A percentile compares a stretch with the other conserved stretches of the same genome.
Conservation (phyloP, 2,329 filamentous ascomycete genomes). For the Niveomyces coronatus region DNA sequence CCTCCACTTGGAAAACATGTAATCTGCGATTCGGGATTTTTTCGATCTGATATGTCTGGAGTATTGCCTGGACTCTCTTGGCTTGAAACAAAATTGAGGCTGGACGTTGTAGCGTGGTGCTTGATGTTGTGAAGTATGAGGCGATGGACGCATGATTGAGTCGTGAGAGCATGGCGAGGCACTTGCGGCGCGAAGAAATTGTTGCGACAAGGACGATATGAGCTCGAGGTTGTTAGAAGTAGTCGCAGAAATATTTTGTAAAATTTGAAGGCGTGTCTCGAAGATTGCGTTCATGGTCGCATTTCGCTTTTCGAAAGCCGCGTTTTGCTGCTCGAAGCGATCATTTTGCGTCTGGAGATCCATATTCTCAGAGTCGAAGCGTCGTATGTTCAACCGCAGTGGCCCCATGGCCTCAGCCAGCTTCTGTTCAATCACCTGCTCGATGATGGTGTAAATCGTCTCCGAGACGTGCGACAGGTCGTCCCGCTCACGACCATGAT, state of each 20-base stretch:
- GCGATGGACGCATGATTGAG: too few species aligned
- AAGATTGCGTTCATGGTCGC: too few species aligned
- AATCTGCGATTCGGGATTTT: background rate
- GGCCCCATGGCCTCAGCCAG: constrained; percentile 22
- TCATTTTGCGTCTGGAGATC: constrained; percentile 18
- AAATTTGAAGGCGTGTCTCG: constrained; percentile 11
- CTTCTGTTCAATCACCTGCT: constrained; percentile 22
- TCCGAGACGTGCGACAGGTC: constrained; percentile 11
- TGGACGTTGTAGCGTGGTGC: background rate
- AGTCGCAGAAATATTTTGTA: constrained; percentile 13
- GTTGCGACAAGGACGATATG: background rate
- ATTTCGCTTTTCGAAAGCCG: too few species aligned
- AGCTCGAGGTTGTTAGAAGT: background rate
- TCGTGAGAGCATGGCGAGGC: background rate
- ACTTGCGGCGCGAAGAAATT: constrained; percentile 7
- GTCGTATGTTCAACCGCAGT: constrained; percentile 18
- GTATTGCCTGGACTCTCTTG: background rate
- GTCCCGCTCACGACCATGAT: background rate
- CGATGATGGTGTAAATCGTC: constrained; percentile 20
- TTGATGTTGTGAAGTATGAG: background rate
- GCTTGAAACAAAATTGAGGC: constrained; percentile 4
- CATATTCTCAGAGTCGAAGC: constrained; percentile 12
- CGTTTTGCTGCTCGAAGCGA: constrained; percentile 14
- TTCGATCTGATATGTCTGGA: background rate
- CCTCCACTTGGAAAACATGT: constrained; percentile 7